Evolutionary conservation across 2,329 filamentous ascomycete species (phyloP), one percentile per base, ranked within the genome.

Genomic region (Sclerotinia minor): DNA sequence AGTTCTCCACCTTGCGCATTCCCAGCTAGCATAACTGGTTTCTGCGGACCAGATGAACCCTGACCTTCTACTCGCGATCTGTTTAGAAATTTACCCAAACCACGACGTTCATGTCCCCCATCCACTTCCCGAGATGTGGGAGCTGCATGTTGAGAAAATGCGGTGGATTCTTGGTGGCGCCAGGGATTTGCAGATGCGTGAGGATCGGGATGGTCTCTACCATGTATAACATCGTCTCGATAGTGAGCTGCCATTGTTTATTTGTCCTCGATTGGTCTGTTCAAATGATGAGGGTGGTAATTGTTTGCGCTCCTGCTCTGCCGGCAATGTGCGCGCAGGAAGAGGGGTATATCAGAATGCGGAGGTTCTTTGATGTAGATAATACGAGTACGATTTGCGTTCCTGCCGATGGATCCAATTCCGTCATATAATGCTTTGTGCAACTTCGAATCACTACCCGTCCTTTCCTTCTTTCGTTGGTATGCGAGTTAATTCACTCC

Each of bases 151-250:
- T 61, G 71, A 61, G 81, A 81, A 74, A 81, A 89, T 45, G 84
- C 80, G 17, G 80, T 79, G 1, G 87, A 89, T 75, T 89, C 87
- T 75, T 88, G 84, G 75, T 89, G 87, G 67, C 87, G 83, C 87
- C 87, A 89, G 72, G 80, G 80, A 74, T 79, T 87, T 52, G 82
- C 73, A 11, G 86, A 89, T 49, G 83, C 82, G 74, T 88, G 79
- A 3, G 83, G 84, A 73, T 88, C 87, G 68, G 69, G 29, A 64
- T 74, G 73, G 47, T 76, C 71, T 61, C 61, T 45, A 2, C 75
- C 75, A 65, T 74, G 68, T 3, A 75, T 64, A 9, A 75, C 15
- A 41, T 74, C 70, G 64, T 76, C 74, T 63, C 65, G 65, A 55
- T 54, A 29, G 21, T 64, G 65, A 55, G 58, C 65, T 29, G 74